Percentiles rank a stretch among this genome's conserved stretches.
Conservation (phyloP, 352 stramenopile genomes). For the Phytophthora pinifolia region DNA sequence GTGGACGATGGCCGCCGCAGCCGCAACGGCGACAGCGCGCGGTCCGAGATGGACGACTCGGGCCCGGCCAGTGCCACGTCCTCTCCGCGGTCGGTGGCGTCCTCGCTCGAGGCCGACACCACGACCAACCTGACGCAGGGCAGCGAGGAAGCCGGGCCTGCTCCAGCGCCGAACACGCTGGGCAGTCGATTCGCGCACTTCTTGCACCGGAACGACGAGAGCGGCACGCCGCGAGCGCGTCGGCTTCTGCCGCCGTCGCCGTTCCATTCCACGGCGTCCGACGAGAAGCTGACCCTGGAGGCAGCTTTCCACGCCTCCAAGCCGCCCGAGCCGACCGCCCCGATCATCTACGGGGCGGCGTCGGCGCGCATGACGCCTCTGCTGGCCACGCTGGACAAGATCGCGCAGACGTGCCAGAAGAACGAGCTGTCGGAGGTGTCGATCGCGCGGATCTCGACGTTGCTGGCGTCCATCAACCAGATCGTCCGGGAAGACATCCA, state of each 20-base stretch:
- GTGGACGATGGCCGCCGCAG: conserved; percentile 30
- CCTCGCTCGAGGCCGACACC: conserved; percentile 26
- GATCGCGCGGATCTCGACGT: conserved; percentile 64
- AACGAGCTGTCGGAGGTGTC: conserved; percentile 62
- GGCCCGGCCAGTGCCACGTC: conserved; percentile 18
- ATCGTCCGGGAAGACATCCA: conserved; percentile 67
- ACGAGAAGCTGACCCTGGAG: conserved; percentile 26
- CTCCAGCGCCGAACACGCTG: conserved; percentile 9
- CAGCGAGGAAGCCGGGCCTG: conserved; percentile 4
- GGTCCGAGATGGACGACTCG: conserved; percentile 22
- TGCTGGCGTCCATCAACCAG: conserved; percentile 66
- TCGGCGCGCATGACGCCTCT: conserved; percentile 45
- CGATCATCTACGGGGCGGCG: conserved; percentile 20
- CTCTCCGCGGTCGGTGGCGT: conserved; percentile 31
- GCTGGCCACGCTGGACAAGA: conserved; percentile 45
- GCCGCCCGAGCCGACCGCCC: conserved; percentile 9
- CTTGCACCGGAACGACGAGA: conserved; percentile 26
- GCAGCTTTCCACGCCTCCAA: conserved; percentile 30
- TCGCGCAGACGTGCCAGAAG: conserved; percentile 54
- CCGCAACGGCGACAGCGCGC: conserved; percentile 24
- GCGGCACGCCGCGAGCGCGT: conserved; percentile 15
- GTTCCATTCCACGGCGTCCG: conserved; percentile 26
- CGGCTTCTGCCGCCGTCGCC: conserved; percentile 24
- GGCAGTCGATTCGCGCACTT: conserved; percentile 39
- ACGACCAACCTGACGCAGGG: conserved; percentile 29